These are phyloP conservation scores for Berberis vulgaris DNA, from an alignment of 164 flowering plant species.

Conservation along the genomic window DNA sequence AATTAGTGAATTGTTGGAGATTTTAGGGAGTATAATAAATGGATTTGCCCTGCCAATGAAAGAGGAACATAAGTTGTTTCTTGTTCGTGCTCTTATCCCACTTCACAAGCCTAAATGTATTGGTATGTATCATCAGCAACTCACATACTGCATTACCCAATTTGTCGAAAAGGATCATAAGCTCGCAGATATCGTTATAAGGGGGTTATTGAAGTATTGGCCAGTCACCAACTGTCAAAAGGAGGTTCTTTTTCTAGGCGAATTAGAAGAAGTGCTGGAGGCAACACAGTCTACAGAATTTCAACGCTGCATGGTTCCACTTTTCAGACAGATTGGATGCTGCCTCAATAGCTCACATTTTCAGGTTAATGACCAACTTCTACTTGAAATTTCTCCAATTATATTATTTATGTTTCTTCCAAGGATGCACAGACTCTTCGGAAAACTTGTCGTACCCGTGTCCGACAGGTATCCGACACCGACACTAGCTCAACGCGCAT, in stretches of 20 bases:
- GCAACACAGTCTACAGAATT: slow-evolving; percentile 32
- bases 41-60: slow-evolving; percentile 44
- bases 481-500: too few relatives aligned
- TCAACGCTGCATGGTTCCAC: slow-evolving; percentile 36
- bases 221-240: slow-evolving; percentile 36
- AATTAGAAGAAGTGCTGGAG: slow-evolving; percentile 39
- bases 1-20: slow-evolving; percentile 35
- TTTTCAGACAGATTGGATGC: slow-evolving; percentile 32
- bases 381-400: background rate
- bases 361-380: slow-evolving; percentile 18
- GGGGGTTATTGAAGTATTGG: slow-evolving; percentile 44
- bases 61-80: slow-evolving; percentile 41
- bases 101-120: slow-evolving; percentile 36
- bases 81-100: slow-evolving; percentile 34
- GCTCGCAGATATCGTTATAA: slow-evolving; percentile 30
- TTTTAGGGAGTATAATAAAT: slow-evolving; percentile 39
- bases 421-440: too few relatives aligned
- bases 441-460: too few relatives aligned
- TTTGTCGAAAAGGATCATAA: slow-evolving; percentile 39
- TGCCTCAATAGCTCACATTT: slow-evolving; percentile 40
- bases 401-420: too few relatives aligned
- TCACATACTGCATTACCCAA: slow-evolving; percentile 33
- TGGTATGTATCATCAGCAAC: slow-evolving; percentile 30
- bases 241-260: slow-evolving; percentile 40
- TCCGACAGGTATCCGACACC: too few relatives aligned